Evolutionary conservation across 164 flowering plant genomes (phyloP).

Genomic region (Magnolia changhungtana): DNA sequence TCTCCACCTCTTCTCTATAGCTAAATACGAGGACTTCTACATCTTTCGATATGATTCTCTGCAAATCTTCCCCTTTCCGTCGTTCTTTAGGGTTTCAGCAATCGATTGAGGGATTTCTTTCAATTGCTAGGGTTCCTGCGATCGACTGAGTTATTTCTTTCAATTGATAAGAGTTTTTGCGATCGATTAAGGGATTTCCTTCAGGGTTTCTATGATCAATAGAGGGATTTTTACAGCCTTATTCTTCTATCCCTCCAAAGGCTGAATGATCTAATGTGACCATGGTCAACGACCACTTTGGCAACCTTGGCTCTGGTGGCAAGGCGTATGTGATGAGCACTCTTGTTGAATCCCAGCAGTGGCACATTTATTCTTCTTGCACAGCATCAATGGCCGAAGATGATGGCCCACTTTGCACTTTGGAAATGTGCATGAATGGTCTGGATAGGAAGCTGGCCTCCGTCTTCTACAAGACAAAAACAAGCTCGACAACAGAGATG

Average conservation of each 20-base stretch:
- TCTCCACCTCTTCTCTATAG: too few relatives aligned
- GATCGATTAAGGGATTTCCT: too few relatives aligned
- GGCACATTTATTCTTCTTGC: slow-evolving; percentile 78
- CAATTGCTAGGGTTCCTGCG: too few relatives aligned
- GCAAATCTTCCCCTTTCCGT: too few relatives aligned
- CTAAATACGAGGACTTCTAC: too few relatives aligned
- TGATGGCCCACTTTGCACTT: slow-evolving; percentile 19
- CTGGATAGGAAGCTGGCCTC: slow-evolving; percentile 60
- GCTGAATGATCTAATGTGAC: slow-evolving; percentile 46
- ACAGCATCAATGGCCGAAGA: slow-evolving; percentile 8
- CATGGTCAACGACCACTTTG: slow-evolving; percentile 56
- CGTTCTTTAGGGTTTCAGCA: too few relatives aligned
- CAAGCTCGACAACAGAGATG: slow-evolving; percentile 59
- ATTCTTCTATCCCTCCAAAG: slow-evolving; percentile 1
- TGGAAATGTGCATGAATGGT: slow-evolving; percentile 90
- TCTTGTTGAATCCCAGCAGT: slow-evolving; percentile 38
- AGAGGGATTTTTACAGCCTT: too few relatives aligned
- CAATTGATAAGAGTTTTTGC: too few relatives aligned
- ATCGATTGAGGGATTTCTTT: too few relatives aligned
- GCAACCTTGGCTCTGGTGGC: slow-evolving; percentile 38
- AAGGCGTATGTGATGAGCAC: slow-evolving; percentile 56
- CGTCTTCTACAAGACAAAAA: slow-evolving; percentile 57
- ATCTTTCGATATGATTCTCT: too few relatives aligned
- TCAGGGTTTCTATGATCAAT: too few relatives aligned
- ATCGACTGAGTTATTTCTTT: too few relatives aligned